These are phyloP conservation scores for Apiotrichum veenhuisii DNA, from an alignment of 1,284 basidiomycete species.

Conservation along the genomic window DNA sequence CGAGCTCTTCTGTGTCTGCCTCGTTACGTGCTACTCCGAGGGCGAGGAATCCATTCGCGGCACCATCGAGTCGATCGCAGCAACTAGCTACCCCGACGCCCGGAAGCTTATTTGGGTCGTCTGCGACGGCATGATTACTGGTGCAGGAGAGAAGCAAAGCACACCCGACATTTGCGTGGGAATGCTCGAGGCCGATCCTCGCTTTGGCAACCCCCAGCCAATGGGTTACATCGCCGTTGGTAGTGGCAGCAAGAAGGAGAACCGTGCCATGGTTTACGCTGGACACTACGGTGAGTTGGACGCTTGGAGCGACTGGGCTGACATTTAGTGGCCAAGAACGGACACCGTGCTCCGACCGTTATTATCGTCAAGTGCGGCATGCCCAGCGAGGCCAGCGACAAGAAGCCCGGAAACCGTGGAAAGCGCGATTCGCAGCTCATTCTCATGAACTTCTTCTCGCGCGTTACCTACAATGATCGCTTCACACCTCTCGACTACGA, in stretches of 20 bases:
- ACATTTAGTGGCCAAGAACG: slow-evolving; percentile 52
- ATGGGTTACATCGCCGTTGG: slow-evolving; percentile 94
- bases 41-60: slow-evolving; percentile 86
- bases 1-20: slow-evolving; percentile 89
- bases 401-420: slow-evolving; percentile 96
- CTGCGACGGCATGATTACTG: slow-evolving; percentile 98
- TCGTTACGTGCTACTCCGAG: slow-evolving; percentile 98
- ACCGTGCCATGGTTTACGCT: slow-evolving; percentile 97
- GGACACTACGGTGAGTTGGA: slow-evolving; percentile 83
- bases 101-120: slow-evolving; percentile 92
- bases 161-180: slow-evolving; percentile 96
- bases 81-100: slow-evolving; percentile 83
- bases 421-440: slow-evolving; percentile 99
- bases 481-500: slow-evolving; percentile 98
- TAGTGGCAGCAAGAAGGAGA: slow-evolving; percentile 80
- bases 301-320: neutral
- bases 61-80: slow-evolving; percentile 88
- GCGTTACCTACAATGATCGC: slow-evolving; percentile 97
- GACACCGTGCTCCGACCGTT: slow-evolving; percentile 89
- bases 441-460: slow-evolving; percentile 99
- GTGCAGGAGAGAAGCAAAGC: slow-evolving; percentile 86
- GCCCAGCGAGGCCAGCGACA: slow-evolving; percentile 69
- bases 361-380: slow-evolving; percentile 96
- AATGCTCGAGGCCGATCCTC: slow-evolving; percentile 84
- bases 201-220: slow-evolving; percentile 92